Evolutionary conservation across 2,329 filamentous ascomycete species (phyloP), one percentile per base, ranked within the genome.

Genomic region (Thelonectria discophora): DNA sequence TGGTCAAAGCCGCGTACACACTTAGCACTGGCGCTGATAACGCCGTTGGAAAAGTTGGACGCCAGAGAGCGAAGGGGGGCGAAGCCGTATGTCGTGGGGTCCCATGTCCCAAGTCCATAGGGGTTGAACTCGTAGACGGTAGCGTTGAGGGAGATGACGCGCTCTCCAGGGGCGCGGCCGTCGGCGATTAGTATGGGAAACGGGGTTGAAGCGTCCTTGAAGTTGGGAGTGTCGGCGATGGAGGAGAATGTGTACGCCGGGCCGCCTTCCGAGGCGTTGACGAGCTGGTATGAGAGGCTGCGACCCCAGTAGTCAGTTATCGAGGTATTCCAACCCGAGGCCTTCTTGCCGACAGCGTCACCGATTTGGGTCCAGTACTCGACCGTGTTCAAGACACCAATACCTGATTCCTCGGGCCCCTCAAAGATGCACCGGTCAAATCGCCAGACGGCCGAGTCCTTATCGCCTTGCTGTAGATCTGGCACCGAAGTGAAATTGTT

Each of bases 1-100:
- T 93, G 93, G 77, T 97, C 94, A 65, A 93, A 93, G 1, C 94
- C 94, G 9, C 84, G 81, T 13, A 96, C 84, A 72, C 94, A 97
- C 27, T 78, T 74, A 43, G 85, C 84, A 57, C 82, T 75, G 10
- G 79, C 73, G 0, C 85, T 78, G 18, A 95, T 75, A 7, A 74
- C 72, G 18, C 92, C 92, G 5, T 78, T 81, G 39, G 81, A 84
- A 74, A 94, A 93, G 66, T 88, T 88, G 2, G 91, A 91, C 2
- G 92, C 92, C 2, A 94, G 76, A 65, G 89, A 94, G 62, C 87
- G 79, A 5, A 90, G 78, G 1, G 91, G 91, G 0, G 85, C 88
- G 68, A 93, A 94, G 5, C 86, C 91, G 68, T 82, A 90, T 5
- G 90, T 78, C 0, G 86, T 90, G 0, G 91, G 89, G 72, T 94